These are phyloP conservation scores for Plasmodium yoelii DNA, from an alignment of 169 alveolate genomes.

Conservation along the genomic window DNA sequence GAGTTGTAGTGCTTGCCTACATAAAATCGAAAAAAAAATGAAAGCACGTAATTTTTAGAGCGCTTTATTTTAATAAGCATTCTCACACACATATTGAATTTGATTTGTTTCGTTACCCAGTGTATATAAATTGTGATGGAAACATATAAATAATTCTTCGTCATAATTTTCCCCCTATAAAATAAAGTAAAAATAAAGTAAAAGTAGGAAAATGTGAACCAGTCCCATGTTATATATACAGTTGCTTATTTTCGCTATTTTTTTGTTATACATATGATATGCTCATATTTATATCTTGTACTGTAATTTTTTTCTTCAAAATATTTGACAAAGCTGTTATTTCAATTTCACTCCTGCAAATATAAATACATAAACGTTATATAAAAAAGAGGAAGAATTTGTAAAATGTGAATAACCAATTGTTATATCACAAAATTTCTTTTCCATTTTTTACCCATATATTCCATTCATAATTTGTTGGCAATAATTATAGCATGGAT, in stretches of 20 bases:
- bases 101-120: conserved; percentile 22
- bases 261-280: conserved; percentile 49
- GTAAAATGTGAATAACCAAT: background rate
- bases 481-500: conserved; percentile 31
- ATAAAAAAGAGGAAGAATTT: background rate
- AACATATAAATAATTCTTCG: conserved; percentile 55
- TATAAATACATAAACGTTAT: background rate
- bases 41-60: background rate
- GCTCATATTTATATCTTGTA: conserved; percentile 52
- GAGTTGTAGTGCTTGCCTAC: conserved; percentile 64
- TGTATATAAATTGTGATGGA: conserved; percentile 67
- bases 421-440: background rate
- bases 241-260: background rate
- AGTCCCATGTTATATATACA: background rate
- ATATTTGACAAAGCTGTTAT: conserved; percentile 66
- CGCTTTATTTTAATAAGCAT: too few species aligned
- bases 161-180: conserved; percentile 58
- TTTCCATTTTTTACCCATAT: conserved; percentile 36
- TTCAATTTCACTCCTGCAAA: conserved; percentile 71
- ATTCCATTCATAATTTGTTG: conserved; percentile 40
- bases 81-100: background rate
- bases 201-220: background rate
- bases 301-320: conserved; percentile 54
- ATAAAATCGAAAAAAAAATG: conserved; percentile 1
- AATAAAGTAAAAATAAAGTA: too few species aligned